Evolutionary conservation across 371 early-diverging fungal species (phyloP), one percentile per base, ranked within the genome.

Genomic region (Mucor mucedo): DNA sequence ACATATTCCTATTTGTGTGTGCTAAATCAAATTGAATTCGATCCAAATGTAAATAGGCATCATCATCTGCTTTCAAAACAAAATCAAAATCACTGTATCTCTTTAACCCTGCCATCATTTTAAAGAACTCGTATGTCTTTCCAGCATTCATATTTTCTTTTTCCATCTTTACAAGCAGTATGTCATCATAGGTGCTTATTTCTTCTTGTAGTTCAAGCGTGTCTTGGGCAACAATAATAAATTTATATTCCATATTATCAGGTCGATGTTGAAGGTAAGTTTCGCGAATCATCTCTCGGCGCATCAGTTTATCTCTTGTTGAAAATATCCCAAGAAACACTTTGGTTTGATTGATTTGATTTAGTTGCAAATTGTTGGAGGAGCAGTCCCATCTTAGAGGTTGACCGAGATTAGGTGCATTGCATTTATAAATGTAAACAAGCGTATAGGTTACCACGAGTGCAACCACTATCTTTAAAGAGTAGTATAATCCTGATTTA

Each of bases 381-480:
- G 47, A 47, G 6, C 47, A 47, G 9, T 47, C 21, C 5, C 21
- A 8, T 47, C 21, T n/a, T 21, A 47, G 21, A 21, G 47, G 47
- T 8, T 47, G 47, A 47, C 47, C 47, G 5, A 47, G 47, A 21
- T 47, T 47, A 21, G 47, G 47, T n/a, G 47, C 47, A 21, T 47
- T 47, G 6, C 16, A 47, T 21, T 47, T 4, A 47, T 47, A 47
- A 27, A 47, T 2, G 9, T 47, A 47, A 2, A 47, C 8, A 3
- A 21, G 1, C 5, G 47, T 47, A 21, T n/a, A 47, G n/a, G 21
- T 5, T 47, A 21, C 21, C 2, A 21, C 9, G 4, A 47, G 9
- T 21, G 9, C 3, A 21, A 21, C 7, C 1, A 16, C 21, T 5
- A 8, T 4, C 9, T 47, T 47, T 47, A 47, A 21, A 2, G 9